Conservation (phyloP, 2,329 filamentous ascomycete genomes). For the Microdochium nivale region DNA sequence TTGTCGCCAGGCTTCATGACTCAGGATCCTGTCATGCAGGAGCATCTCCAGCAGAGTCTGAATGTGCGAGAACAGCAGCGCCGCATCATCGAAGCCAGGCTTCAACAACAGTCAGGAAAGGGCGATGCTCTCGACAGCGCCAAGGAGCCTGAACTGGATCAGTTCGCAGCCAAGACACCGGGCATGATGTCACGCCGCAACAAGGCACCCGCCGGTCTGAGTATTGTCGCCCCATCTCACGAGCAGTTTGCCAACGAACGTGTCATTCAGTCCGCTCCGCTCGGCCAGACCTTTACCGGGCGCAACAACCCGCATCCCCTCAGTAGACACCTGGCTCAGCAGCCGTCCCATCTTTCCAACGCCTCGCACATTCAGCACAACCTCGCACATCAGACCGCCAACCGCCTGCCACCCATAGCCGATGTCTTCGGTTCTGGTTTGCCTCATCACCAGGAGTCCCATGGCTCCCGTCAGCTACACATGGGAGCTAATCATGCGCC, state of each 20-base stretch:
- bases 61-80: slow-evolving; percentile 90
- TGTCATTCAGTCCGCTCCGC: slow-evolving; percentile 91
- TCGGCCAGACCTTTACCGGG: slow-evolving; percentile 92
- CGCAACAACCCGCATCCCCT: slow-evolving; percentile 70
- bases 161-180: slow-evolving; percentile 61
- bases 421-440: slow-evolving; percentile 88
- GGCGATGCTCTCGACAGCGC: slow-evolving; percentile 57
- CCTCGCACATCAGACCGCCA: slow-evolving; percentile 79
- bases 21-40: slow-evolving; percentile 92
- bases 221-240: slow-evolving; percentile 90
- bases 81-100: slow-evolving; percentile 84
- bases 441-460: slow-evolving; percentile 48
- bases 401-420: slow-evolving; percentile 85
- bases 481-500: slow-evolving; percentile 57
- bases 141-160: slow-evolving; percentile 36
- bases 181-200: slow-evolving; percentile 63
- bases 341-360: slow-evolving; percentile 72
- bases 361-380: slow-evolving; percentile 88
- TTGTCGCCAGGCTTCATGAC: slow-evolving; percentile 94
- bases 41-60: slow-evolving; percentile 89
- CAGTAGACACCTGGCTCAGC: slow-evolving; percentile 70
- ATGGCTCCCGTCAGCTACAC: slow-evolving; percentile 40
- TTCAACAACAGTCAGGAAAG: slow-evolving; percentile 80
- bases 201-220: slow-evolving; percentile 80
- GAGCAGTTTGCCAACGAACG: slow-evolving; percentile 88